Evolutionary conservation across 768 basidiomycete genomes (phyloP).

Genomic region (Suillus decipiens): DNA sequence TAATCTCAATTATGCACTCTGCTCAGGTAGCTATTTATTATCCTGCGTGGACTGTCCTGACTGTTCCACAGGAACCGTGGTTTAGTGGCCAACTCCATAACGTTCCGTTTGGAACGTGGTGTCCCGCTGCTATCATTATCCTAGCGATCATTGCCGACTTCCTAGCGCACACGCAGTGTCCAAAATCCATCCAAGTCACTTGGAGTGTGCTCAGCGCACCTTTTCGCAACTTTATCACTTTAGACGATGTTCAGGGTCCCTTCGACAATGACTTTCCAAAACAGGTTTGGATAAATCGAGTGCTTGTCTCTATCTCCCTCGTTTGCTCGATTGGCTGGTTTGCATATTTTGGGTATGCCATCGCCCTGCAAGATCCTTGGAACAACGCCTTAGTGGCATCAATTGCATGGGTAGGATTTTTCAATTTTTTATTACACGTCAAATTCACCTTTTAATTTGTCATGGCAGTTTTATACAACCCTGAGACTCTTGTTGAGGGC

Average conservation of each 20-base stretch:
- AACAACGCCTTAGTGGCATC: slow-evolving; percentile 35
- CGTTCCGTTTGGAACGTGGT: slow-evolving; percentile 12
- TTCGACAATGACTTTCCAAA: slow-evolving; percentile 7
- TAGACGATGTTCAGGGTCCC: slow-evolving; percentile 51
- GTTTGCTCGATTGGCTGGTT: slow-evolving; percentile 45
- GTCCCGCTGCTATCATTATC: slow-evolving; percentile 26
- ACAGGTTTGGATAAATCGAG: slow-evolving; percentile 32
- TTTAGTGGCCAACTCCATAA: slow-evolving; percentile 4
- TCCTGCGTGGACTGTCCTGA: background rate
- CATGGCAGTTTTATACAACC: slow-evolving; percentile 44
- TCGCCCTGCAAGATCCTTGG: slow-evolving; percentile 28
- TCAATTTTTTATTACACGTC: slow-evolving; percentile 8
- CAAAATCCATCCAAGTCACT: slow-evolving; percentile 27
- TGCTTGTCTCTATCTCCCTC: slow-evolving; percentile 39
- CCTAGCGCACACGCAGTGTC: slow-evolving; percentile 17
- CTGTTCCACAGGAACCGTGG: slow-evolving; percentile 8
- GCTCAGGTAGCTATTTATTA: slow-evolving; percentile 1
- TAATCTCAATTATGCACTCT: slow-evolving; percentile 4
- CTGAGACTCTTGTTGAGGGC: slow-evolving; percentile 41
- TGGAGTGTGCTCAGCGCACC: slow-evolving; percentile 37
- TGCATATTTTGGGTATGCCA: slow-evolving; percentile 40
- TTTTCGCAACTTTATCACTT: slow-evolving; percentile 52
- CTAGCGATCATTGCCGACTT: slow-evolving; percentile 35
- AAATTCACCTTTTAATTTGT: slow-evolving; percentile 12
- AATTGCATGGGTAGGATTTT: slow-evolving; percentile 51